phyloP scores from a whole-genome alignment of 2,329 filamentous ascomycete genomes.

The Penicillium sp. region DNA sequence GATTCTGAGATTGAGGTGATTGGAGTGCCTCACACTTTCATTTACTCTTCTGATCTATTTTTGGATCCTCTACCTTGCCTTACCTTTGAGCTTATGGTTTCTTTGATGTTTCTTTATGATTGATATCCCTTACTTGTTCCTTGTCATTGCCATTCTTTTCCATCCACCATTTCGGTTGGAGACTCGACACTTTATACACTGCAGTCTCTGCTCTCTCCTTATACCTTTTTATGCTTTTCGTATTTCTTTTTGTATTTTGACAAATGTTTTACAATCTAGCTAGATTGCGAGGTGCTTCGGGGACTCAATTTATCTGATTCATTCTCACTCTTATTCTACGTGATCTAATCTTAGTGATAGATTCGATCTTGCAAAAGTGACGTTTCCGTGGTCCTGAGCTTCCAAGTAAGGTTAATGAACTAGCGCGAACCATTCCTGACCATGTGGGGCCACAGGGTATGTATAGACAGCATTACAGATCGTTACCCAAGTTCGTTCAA shows the following conservation, averaged over 20 bases:
- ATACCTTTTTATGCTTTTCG: background rate
- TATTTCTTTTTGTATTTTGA: background rate
- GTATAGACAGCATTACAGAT: background rate
- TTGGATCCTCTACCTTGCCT: too few relatives aligned
- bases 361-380: background rate
- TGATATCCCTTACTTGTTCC: constrained; percentile 31
- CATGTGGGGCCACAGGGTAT: background rate
- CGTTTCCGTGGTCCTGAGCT: background rate
- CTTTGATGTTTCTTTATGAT: constrained; percentile 23
- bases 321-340: background rate
- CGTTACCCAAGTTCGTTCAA: background rate
- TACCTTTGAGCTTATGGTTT: background rate
- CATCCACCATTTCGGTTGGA: background rate
- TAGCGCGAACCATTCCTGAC: background rate
- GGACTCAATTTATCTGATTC: background rate
- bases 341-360: background rate
- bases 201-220: background rate
- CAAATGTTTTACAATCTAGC: background rate
- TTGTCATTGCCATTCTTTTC: constrained; percentile 17
- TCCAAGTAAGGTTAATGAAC: background rate
- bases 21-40: background rate
- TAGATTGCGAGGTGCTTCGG: background rate
- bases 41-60: constrained; percentile 3
- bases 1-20: background rate
- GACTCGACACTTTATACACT: background rate